A percentile compares a stretch with the other conserved stretches of the same genome.
These are phyloP conservation scores for Solanum lignicaule DNA, from an alignment of 257 asterid genomes.

Conservation along the genomic window DNA sequence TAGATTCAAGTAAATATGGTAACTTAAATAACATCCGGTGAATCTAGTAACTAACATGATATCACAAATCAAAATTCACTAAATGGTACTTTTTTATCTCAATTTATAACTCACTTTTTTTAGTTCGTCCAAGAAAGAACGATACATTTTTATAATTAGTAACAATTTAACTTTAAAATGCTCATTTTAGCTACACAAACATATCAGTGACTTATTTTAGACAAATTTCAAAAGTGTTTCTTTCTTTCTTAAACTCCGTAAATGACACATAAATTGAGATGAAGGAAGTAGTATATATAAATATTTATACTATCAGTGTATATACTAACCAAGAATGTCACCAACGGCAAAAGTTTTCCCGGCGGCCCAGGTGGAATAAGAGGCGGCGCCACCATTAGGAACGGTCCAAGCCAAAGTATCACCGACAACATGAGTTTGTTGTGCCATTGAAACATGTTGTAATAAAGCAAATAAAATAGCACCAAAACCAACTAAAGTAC, in stretches of 20 bases:
- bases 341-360: slow-evolving; percentile 35
- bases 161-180: no score
- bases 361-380: slow-evolving; percentile 60
- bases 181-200: background rate
- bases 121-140: no score
- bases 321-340: slow-evolving; percentile 40
- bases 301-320: background rate
- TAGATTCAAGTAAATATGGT: background rate
- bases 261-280: background rate
- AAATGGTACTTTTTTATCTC: background rate
- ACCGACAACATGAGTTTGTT: slow-evolving; percentile 61
- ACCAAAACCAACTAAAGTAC: slow-evolving; percentile 3
- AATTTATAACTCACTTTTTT: background rate
- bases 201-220: no score
- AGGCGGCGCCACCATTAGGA: slow-evolving; percentile 43
- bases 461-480: slow-evolving; percentile 23
- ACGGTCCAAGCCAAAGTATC: slow-evolving; percentile 52
- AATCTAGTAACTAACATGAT: background rate
- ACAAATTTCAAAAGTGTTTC: no score
- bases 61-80: background rate
- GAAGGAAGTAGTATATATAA: background rate
- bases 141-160: no score
- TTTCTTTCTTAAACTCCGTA: no score
- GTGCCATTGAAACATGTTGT: slow-evolving; percentile 33
- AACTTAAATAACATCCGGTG: background rate